Base-by-base conservation (phyloP, 805 yeast species). In the Schwanniomyces occidentalis region DNA sequence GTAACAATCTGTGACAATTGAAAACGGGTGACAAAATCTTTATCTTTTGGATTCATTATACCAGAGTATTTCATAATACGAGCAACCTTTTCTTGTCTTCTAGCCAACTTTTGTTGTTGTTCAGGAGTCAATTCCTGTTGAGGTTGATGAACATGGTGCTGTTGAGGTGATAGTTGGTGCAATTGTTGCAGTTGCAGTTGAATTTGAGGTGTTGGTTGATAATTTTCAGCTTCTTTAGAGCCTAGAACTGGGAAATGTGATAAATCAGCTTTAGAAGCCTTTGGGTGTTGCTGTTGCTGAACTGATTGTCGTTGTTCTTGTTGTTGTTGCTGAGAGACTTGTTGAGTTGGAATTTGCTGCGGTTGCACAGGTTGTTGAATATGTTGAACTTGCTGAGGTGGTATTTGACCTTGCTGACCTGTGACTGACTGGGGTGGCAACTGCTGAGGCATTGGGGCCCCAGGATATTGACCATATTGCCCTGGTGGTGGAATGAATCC, bases 41-140 rank as follows among this genome's bases (percentile, higher is more conserved):
- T 90, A 61, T 93, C 99, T 66, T 91, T 85, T 38, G 96, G 95
- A 51, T 89, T 87, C 99, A 93, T 93, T 44, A 93, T 78, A 44
- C 97, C 97, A 18, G 93, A 85, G 65, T 82, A 87, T 52, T 78
- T 80, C 54, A 85, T 73, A 50, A 88, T 85, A 44, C 83, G 74
- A 30, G 80, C 73, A 32, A 84, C 89, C 56, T 85, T 84, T 40
- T 80, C 82, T 45, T 82, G 87, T 65, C 93, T 81, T 30, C 67
- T 69, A 37, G 79, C 74, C 37, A 80, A 68, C 46, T 78, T 74
- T 44, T 77, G 82, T 56, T 82, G 82, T 54, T 85, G 90, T 51
- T 83, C 91, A 6, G 85, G 85, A 26, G 83, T 69, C 51, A 82
- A 63, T 18, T 69, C 71, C 48, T 64, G 52, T 16, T 37, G 41